Base-by-base conservation (phyloP, 2,329 filamentous ascomycete species). In the Aspergillus quadricinctus region DNA sequence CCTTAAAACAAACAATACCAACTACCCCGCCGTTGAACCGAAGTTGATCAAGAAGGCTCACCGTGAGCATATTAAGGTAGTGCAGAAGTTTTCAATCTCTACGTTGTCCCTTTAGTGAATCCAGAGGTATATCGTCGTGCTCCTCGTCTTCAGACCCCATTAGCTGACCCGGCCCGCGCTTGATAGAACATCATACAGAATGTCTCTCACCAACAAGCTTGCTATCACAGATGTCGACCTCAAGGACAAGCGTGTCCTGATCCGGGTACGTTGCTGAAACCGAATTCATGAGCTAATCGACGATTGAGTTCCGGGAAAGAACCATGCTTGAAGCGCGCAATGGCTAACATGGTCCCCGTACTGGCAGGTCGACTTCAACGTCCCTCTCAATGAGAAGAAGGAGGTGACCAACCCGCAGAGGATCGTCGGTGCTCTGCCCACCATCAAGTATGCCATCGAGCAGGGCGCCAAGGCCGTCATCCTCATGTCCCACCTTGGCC, bases 121-220 rank as follows among this genome's bases (percentile, higher is more conserved):
- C 40, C 21, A 23, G 21, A 43, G 40, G 40, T 43, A 43, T 21
- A 19, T 23, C 21, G 6, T 46, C 14, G 21, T 25, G 10, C 43
- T 46, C 14, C 43, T 46, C 21, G 21, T 23, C 6, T 17, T 10
- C 11, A 19, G 41, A n/a, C 19, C 19, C 4, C 10, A 14, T 25
- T 14, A 46, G 43, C 43, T 46, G 21, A 46, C 43, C 21, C 23
- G 21, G 14, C 11, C 43, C 11, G 6, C 43, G 23, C 4, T 14
- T 21, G 52, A 56, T 53, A 49, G 59, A 63, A 55, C 59, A 61
- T 49, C 53, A 49, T 52, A 54, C 57, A 73, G 54, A 58, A 99
- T 99, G 94, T 97, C 94, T 87, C 90, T 99, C 75, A 90, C 92
- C 70, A 97, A 87, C 86, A 99, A 99, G 85, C 90, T 99, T 70